Conservation (phyloP, 1,139 yeast species). For the Saccharomyces hybrid region DNA sequence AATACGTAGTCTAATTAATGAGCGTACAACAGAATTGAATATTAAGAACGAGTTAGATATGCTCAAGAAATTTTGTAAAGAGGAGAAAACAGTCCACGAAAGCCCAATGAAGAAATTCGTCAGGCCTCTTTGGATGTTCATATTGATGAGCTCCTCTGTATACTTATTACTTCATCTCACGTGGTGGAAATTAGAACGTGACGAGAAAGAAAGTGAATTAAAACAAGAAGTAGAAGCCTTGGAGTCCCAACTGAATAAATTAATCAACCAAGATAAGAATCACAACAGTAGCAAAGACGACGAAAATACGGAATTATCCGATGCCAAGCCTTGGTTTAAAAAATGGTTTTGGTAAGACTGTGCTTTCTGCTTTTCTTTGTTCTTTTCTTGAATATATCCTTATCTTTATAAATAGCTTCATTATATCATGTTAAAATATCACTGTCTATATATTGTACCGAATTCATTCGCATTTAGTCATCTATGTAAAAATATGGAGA, state of each 20-base stretch:
- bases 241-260: conserved; percentile 15
- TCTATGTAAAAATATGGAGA: not conserved
- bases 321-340: conserved; percentile 15
- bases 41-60: conserved; percentile 25
- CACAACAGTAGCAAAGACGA: conserved; percentile 2
- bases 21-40: conserved; percentile 27
- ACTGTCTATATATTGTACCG: not conserved
- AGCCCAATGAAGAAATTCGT: conserved; percentile 19
- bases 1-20: conserved; percentile 26
- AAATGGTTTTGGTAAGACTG: conserved; percentile 12
- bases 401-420: not conserved
- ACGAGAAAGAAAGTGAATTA: conserved; percentile 26
- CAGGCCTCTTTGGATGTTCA: conserved; percentile 27
- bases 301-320: not conserved
- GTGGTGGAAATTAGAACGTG: conserved; percentile 33
- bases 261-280: conserved; percentile 5
- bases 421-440: not conserved
- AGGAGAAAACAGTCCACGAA: conserved; percentile 18
- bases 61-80: conserved; percentile 21
- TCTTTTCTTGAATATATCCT: not conserved
- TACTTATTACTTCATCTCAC: conserved; percentile 28
- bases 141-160: conserved; percentile 28
- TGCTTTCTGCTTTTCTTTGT: not conserved
- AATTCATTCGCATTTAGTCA: conserved; percentile 1
- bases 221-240: conserved; percentile 12